Percentiles rank a stretch among this genome's conserved stretches.
Conservation (phyloP, 2,329 filamentous ascomycete genomes). For the Alternaria alternata region DNA sequence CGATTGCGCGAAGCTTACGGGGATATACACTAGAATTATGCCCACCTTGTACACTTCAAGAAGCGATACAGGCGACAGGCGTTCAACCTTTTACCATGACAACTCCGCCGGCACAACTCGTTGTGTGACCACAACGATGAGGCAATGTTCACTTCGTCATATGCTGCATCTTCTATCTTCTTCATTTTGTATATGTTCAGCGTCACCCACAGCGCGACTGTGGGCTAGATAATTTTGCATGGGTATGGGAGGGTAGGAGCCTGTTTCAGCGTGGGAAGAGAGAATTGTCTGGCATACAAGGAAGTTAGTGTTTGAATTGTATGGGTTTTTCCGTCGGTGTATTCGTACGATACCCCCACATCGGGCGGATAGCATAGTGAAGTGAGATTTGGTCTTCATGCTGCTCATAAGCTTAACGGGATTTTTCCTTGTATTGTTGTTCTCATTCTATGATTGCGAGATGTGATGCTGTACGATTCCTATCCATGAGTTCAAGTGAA, state of each 20-base stretch:
- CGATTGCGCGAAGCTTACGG: not conserved
- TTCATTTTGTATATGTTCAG: not conserved
- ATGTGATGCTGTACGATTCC: not conserved
- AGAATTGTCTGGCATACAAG: not conserved
- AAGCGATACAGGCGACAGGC: not conserved
- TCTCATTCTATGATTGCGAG: not conserved
- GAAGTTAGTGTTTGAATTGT: not conserved
- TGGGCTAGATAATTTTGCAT: not conserved
- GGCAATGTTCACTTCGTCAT: not conserved
- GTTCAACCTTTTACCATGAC: not conserved
- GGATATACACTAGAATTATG: not conserved
- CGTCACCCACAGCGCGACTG: not conserved
- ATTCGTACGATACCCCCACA: constrained; percentile 11
- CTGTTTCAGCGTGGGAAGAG: not conserved
- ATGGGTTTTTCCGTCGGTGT: not conserved
- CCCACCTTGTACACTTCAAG: not conserved
- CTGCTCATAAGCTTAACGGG: not conserved
- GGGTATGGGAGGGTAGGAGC: not conserved
- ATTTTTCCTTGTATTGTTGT: not conserved
- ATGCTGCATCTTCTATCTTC: not conserved
- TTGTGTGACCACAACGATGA: not conserved
- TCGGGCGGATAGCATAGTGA: not conserved
- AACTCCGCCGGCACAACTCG: not conserved
- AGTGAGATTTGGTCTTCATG: not conserved
- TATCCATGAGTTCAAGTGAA: not conserved